Evolutionary conservation across 371 early-diverging fungal genomes (phyloP), one percentile per base, ranked within the genome.

Genomic region (Mortierella sp.): DNA sequence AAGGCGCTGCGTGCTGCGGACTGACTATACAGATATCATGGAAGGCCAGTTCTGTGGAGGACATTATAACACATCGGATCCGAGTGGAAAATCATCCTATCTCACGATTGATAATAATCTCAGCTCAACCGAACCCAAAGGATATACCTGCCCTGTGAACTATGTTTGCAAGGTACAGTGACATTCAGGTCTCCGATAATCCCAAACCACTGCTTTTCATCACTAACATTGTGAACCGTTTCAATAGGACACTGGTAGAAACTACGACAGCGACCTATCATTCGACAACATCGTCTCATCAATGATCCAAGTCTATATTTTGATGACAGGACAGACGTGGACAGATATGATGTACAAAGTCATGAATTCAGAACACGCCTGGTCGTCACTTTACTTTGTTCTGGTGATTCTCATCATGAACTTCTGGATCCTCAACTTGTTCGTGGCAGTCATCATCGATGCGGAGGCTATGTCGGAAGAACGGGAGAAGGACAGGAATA

Each of bases 361-460:
- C 76, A 90, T 90, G 89, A 87, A 88, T 66, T 83, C 89, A 0
- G 89, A 89, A 53, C 87, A 86, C 53, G 58, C 70, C 7, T 78
- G 83, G 66, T 84, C 88, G 2, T 78, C 86, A 41, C 46, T 88
- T 27, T 91, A 88, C 61, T 91, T 89, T 67, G 80, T 88, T 9
- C 51, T 86, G 16, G 82, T 86, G 58, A 86, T 90, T 9, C 71
- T 91, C 47, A 80, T 90, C 34, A 83, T 90, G 83, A 89, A 90
- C 66, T 88, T 86, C 63, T 90, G 89, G 90, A 79, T 91, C 26
- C 78, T 90, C 54, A 90, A 90, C 64, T 69, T 90, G 42, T 90
- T 91, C 65, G 85, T 91, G 41, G 90, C 91, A 13, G 91, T 90
- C n/a, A 88, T 89, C 64, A 85, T 86, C 23, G 89, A 88, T 89